Evolutionary conservation across 257 asterid genomes (phyloP).

Genomic region (Gentiana straminea): DNA sequence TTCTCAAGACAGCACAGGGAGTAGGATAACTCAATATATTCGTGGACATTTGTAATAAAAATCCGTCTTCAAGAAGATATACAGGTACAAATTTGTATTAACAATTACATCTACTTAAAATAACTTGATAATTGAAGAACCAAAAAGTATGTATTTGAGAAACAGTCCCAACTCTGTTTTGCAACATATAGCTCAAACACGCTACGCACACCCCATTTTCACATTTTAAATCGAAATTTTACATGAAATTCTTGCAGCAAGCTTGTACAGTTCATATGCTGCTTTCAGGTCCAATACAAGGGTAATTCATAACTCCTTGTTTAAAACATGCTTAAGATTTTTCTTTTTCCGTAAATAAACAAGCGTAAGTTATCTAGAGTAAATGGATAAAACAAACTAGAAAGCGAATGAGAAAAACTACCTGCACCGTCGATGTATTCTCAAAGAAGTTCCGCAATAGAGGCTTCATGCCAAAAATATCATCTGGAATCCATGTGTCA

Average conservation of each 20-base stretch:
- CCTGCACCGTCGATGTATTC: conserved; percentile 90
- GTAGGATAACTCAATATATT: background rate
- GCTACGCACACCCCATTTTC: too few relatives aligned
- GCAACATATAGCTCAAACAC: too few relatives aligned
- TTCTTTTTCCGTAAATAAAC: too few relatives aligned
- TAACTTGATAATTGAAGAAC: background rate
- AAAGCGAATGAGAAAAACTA: conserved; percentile 11
- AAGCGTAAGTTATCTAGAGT: too few relatives aligned
- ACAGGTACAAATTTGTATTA: background rate
- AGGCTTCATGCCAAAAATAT: conserved; percentile 63
- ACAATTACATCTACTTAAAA: background rate
- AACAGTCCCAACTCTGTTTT: too few relatives aligned
- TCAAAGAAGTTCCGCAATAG: conserved; percentile 78
- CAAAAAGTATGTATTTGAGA: background rate
- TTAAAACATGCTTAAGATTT: too few relatives aligned
- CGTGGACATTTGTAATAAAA: background rate
- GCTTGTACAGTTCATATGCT: too few relatives aligned
- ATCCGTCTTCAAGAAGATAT: background rate
- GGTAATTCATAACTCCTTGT: too few relatives aligned
- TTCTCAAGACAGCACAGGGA: background rate
- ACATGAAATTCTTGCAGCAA: too few relatives aligned
- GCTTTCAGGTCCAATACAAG: too few relatives aligned
- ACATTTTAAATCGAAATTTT: too few relatives aligned
- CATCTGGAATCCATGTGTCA: conserved; percentile 80
- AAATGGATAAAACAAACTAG: background rate